These are phyloP conservation scores for Saccharomycopsis schoenii DNA, from an alignment of 805 yeast species.

Conservation along the genomic window DNA sequence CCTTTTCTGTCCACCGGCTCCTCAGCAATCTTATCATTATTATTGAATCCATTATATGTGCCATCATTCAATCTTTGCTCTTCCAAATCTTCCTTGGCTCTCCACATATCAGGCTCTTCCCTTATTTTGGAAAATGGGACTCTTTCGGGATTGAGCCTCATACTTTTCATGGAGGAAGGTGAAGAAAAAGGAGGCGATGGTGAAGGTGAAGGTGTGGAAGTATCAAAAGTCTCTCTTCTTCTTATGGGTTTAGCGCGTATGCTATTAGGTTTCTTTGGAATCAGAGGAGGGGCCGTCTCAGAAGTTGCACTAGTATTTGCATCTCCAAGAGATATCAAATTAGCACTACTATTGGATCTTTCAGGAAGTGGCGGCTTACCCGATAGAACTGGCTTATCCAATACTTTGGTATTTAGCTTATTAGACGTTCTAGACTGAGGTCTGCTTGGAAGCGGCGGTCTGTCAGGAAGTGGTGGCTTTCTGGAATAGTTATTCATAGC, in stretches of 20 bases:
- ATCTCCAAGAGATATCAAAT: not conserved
- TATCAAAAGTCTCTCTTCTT: not conserved
- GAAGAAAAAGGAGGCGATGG: not conserved
- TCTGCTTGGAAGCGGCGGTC: not conserved
- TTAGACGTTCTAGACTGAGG: not conserved
- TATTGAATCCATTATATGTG: not conserved
- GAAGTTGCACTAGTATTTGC: not conserved
- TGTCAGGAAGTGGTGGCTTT: not conserved
- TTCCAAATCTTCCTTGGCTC: not conserved
- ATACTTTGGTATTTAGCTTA: not conserved
- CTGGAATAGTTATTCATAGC: not conserved
- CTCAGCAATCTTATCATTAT: not conserved
- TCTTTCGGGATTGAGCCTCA: not conserved
- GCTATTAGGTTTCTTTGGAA: not conserved
- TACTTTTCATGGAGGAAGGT: not conserved
- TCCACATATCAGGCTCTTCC: not conserved
- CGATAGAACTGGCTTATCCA: not conserved
- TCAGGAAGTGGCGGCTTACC: constrained; percentile 6
- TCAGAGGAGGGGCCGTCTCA: not conserved
- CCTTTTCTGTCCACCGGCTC: constrained; percentile 12
- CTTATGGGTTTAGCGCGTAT: not conserved
- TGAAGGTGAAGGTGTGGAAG: not conserved
- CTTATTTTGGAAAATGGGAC: not conserved
- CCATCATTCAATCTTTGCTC: not conserved
- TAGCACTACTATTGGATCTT: not conserved